phyloP scores from a whole-genome alignment of 2,329 filamentous ascomycete genomes.

The Colletotrichum sublineola region DNA sequence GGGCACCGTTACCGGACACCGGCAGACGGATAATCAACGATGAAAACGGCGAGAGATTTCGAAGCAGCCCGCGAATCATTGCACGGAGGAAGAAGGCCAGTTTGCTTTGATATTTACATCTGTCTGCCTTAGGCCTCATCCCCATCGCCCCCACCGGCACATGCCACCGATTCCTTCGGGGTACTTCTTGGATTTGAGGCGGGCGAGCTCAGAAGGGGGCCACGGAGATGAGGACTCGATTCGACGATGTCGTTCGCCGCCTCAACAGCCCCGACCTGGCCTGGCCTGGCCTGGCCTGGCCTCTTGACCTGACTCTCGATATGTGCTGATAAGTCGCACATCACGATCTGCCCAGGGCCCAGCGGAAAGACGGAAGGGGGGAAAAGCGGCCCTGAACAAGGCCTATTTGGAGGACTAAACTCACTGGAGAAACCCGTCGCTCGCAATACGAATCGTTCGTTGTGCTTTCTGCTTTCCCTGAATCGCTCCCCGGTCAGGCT shows the following conservation, averaged over 20 bases:
- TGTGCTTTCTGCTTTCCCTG: neutral
- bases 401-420: neutral
- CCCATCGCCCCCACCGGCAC: neutral
- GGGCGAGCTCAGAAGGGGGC: constrained; percentile 28
- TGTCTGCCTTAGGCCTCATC: constrained; percentile 2
- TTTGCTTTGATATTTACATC: constrained; percentile 9
- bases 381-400: neutral
- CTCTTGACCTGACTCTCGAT: constrained; percentile 9
- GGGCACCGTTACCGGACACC: neutral
- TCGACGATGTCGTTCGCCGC: constrained; percentile 29
- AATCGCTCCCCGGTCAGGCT: constrained; percentile 18
- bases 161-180: constrained; percentile 8
- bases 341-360: constrained; percentile 15
- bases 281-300: constrained; percentile 4
- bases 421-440: constrained; percentile 13
- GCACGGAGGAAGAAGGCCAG: neutral
- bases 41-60: neutral
- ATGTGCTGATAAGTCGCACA: constrained; percentile 5
- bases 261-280: neutral
- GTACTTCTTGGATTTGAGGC: constrained; percentile 23
- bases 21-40: neutral
- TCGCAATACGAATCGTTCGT: constrained; percentile 18
- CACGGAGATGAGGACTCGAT: constrained; percentile 32
- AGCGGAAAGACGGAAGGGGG: neutral
- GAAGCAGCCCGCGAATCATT: neutral